Evolutionary conservation across 441 rosid genomes (phyloP).

Genomic region (Populus hybrid): DNA sequence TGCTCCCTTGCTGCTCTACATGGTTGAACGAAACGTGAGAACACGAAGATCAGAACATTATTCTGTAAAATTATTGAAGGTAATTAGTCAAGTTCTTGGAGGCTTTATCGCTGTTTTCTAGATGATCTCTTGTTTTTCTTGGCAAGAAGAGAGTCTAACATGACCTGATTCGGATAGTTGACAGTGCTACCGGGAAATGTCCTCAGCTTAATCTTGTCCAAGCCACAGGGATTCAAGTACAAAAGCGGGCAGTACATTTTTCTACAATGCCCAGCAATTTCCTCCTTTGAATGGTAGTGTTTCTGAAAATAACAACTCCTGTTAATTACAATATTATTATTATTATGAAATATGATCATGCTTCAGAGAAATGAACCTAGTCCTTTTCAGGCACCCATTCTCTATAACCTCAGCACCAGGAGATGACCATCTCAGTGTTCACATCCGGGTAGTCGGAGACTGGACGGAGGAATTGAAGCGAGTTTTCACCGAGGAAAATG

Average conservation of each 20-base stretch:
- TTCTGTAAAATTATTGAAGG: slow-evolving; percentile 74
- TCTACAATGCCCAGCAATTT: slow-evolving; percentile 78
- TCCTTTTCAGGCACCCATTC: slow-evolving; percentile 84
- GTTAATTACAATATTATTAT: not conserved
- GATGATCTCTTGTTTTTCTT: not conserved
- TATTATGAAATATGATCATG: not conserved
- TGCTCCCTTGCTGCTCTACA: slow-evolving; percentile 73
- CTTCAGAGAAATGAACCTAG: not conserved
- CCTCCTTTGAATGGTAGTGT: slow-evolving; percentile 85
- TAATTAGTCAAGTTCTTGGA: slow-evolving; percentile 12
- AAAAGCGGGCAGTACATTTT: slow-evolving; percentile 96
- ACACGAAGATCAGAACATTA: slow-evolving; percentile 73
- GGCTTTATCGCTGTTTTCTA: not conserved
- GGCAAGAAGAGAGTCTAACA: slow-evolving; percentile 10
- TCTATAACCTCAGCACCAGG: slow-evolving; percentile 98
- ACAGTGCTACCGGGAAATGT: slow-evolving; percentile 88
- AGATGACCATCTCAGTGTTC: slow-evolving; percentile 82
- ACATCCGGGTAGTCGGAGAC: slow-evolving; percentile 85
- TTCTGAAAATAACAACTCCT: slow-evolving; percentile 5
- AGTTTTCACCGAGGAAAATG: slow-evolving; percentile 55
- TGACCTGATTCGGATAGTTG: slow-evolving; percentile 48
- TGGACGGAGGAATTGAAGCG: slow-evolving; percentile 88
- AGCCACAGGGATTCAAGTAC: slow-evolving; percentile 89
- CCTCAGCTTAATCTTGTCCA: slow-evolving; percentile 75
- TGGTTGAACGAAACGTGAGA: slow-evolving; percentile 71